Conservation (phyloP, 2,329 filamentous ascomycete species). For the Alternaria hordeiaustralica region DNA sequence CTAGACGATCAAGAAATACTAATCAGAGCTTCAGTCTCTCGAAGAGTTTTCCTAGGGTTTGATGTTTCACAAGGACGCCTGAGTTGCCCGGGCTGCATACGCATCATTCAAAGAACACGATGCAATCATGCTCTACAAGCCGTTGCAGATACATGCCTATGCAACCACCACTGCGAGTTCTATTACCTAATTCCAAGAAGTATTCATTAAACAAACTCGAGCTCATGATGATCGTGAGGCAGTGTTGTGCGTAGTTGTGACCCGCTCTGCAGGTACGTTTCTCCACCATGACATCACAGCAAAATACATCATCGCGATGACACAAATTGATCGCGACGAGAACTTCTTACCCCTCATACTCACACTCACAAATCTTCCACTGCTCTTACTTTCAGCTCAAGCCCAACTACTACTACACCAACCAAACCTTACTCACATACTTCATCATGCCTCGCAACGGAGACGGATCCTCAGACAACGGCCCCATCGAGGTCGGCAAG, state of each 20-base stretch:
- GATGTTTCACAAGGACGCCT: not conserved
- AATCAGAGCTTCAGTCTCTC: not conserved
- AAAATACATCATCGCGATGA: conserved; percentile 6
- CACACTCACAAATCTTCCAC: not conserved
- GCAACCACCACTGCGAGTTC: not conserved
- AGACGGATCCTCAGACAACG: conserved; percentile 51
- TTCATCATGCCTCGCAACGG: conserved; percentile 50
- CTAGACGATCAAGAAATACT: not conserved
- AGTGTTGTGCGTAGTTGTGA: not conserved
- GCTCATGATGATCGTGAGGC: not conserved
- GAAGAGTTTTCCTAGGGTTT: not conserved
- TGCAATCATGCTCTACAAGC: not conserved
- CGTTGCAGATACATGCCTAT: not conserved
- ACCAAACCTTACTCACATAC: not conserved
- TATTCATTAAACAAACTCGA: not conserved
- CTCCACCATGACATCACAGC: conserved; percentile 17
- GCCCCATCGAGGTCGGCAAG: conserved; percentile 44
- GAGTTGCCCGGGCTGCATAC: not conserved
- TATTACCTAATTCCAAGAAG: not conserved
- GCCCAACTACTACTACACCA: not conserved
- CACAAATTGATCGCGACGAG: not conserved
- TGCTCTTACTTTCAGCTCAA: not conserved
- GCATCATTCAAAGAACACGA: not conserved
- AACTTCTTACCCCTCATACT: not conserved
- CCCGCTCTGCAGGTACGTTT: not conserved